Conservation (phyloP, 805 yeast genomes). For the Nakazawaea wickerhamii region DNA sequence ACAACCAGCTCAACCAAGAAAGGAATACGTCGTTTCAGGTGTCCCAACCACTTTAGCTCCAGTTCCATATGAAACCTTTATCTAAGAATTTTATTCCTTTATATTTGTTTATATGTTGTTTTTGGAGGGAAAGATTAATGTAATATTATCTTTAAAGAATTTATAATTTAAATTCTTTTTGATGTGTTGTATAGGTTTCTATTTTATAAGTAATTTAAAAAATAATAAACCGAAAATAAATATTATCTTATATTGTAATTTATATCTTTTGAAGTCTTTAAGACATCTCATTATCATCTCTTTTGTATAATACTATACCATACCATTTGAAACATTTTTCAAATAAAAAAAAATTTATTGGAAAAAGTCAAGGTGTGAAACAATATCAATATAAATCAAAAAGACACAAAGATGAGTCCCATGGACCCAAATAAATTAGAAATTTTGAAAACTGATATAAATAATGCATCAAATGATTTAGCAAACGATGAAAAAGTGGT, state of each 20-base stretch:
- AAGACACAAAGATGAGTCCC: conserved; percentile 2
- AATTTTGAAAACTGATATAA: conserved; percentile 49
- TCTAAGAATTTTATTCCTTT: conserved; percentile 46
- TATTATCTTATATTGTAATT: too few relatives aligned
- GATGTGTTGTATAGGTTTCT: neutral
- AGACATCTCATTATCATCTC: too few relatives aligned
- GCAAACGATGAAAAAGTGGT: conserved; percentile 72
- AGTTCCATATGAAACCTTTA: conserved; percentile 99
- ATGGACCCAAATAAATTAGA: conserved; percentile 20
- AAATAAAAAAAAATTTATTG: neutral
- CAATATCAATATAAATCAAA: too few relatives aligned
- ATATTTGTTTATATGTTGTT: conserved; percentile 8
- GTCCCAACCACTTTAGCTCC: conserved; percentile 97
- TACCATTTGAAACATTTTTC: too few relatives aligned
- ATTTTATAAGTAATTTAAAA: neutral
- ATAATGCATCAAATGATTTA: conserved; percentile 53
- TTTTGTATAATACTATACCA: too few relatives aligned
- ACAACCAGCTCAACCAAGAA: conserved; percentile 98
- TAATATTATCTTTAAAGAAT: conserved; percentile 3
- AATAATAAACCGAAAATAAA: neutral
- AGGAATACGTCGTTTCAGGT: conserved; percentile 77
- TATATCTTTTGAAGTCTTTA: too few relatives aligned
- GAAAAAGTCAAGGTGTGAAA: neutral
- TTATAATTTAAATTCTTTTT: conserved; percentile 6
- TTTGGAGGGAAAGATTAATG: conserved; percentile 3